Base-by-base conservation (phyloP, 2,329 filamentous ascomycete species). In the Ophiocordyceps camponoti-leonardi region DNA sequence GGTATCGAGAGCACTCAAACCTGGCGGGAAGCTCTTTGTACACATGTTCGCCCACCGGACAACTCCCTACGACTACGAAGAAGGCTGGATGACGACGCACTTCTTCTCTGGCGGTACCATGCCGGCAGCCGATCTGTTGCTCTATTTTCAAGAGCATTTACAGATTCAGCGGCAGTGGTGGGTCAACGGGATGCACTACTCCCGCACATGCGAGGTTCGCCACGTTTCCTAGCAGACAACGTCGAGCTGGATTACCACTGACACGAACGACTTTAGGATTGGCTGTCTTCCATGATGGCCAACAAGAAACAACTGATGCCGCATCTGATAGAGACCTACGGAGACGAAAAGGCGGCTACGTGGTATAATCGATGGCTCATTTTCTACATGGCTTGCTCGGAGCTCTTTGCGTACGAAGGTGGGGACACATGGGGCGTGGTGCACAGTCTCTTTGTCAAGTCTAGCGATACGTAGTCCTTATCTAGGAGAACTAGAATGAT, bases 41-140 rank as follows among this genome's bases (percentile, higher is more conserved):
- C 80, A 84, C 52, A 74, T 81, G 45, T 83, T 84, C 54, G 68
- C 68, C 33, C 79, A 84, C 59, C 71, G 67, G 52, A 69, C 67
- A 12, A 79, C 75, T 14, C 78, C 80, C 0, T 84, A 84, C 55
- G 78, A 83, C 55, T 84, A 77, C 51, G 79, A 83, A 49, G 71
- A 73, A 43, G 80, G 80, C 31, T 85, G 80, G 81, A 84, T 84
- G 80, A 81, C 78, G 44, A 73, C 73, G 49, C 70, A 83, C 55
- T 85, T 84, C 66, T 84, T 84, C 61, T 81, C 78, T 0, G 81
- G 80, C 13, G 81, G 81, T 2, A 83, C 78, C 7, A 85, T 84
- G 81, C 77, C 76, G 4, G 77, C 70, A 40, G 72, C 77, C 0
- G 81, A 84, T 56, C 59, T 85, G 45, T 58, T 84, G 48, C 64